Conservation (phyloP, 805 yeast genomes). For the Lipomyces sp. region DNA sequence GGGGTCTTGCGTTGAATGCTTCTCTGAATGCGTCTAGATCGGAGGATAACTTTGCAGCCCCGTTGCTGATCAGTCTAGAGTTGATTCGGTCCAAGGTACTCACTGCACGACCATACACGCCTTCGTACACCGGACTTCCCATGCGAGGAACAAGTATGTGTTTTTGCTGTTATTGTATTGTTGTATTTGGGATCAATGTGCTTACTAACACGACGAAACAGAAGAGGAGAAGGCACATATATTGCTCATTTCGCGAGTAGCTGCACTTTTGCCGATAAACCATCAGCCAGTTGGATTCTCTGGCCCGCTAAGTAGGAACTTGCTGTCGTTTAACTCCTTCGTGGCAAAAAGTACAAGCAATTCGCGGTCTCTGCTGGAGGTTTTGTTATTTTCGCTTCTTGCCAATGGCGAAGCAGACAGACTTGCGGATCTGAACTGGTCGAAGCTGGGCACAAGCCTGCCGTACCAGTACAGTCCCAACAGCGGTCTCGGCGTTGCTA, state of each 20-base stretch:
- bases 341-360: constrained; percentile 51
- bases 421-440: constrained; percentile 54
- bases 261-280: constrained; percentile 46
- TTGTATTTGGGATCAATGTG: neutral
- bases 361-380: constrained; percentile 55
- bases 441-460: constrained; percentile 45
- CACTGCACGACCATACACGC: constrained; percentile 36
- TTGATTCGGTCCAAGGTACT: constrained; percentile 32
- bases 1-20: constrained; percentile 53
- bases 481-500: constrained; percentile 60
- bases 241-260: constrained; percentile 48
- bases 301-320: constrained; percentile 67
- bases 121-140: constrained; percentile 39
- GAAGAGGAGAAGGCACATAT: constrained; percentile 38
- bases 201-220: neutral
- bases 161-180: neutral
- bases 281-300: constrained; percentile 56
- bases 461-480: constrained; percentile 65
- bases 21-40: constrained; percentile 40
- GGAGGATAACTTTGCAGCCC: constrained; percentile 37
- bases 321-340: constrained; percentile 65
- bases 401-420: constrained; percentile 60
- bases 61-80: constrained; percentile 31
- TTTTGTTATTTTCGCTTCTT: constrained; percentile 49
- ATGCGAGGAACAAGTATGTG: constrained; percentile 32